Conservation (phyloP, 495 filamentous ascomycete genomes). For the Penicillium lividum region DNA sequence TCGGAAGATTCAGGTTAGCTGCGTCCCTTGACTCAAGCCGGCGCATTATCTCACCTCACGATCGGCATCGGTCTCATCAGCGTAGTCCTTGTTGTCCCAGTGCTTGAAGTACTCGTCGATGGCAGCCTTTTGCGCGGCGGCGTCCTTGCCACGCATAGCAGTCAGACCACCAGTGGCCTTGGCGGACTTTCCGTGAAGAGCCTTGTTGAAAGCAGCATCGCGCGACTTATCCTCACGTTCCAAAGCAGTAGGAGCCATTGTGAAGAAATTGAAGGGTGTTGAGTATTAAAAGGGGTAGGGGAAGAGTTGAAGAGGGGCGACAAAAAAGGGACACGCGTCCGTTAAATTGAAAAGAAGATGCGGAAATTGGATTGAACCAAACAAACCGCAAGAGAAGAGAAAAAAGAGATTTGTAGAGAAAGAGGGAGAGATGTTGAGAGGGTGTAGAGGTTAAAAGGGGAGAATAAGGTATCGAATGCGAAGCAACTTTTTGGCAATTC, state of each 20-base stretch:
- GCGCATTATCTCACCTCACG: constrained; percentile 60
- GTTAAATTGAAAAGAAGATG: not conserved
- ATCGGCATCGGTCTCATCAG: constrained; percentile 75
- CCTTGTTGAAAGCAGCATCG: constrained; percentile 93
- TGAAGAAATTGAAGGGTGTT: constrained; percentile 26
- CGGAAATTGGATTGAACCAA: not conserved
- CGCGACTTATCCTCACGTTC: constrained; percentile 84
- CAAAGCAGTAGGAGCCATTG: constrained; percentile 71
- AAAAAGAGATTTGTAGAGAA: constrained; percentile 6
- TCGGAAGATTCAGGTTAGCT: constrained; percentile 3
- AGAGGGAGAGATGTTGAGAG: constrained; percentile 8
- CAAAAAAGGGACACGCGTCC: constrained; percentile 7
- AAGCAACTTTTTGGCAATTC: constrained; percentile 13
- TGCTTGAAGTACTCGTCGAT: constrained; percentile 99
- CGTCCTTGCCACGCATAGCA: constrained; percentile 85
- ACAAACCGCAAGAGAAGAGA: constrained; percentile 8
- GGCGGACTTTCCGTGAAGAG: constrained; percentile 84
- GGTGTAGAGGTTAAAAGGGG: constrained; percentile 4
- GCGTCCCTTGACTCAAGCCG: not conserved
- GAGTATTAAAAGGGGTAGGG: constrained; percentile 30
- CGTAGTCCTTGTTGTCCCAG: constrained; percentile 89
- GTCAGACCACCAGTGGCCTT: constrained; percentile 69
- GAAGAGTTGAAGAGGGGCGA: constrained; percentile 17
- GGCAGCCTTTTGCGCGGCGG: constrained; percentile 78
- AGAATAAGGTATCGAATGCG: constrained; percentile 7